Evolutionary conservation across 176 grass and related monocot genomes (phyloP), one percentile per base, ranked within the genome.

Genomic region (Zoysia japonica): DNA sequence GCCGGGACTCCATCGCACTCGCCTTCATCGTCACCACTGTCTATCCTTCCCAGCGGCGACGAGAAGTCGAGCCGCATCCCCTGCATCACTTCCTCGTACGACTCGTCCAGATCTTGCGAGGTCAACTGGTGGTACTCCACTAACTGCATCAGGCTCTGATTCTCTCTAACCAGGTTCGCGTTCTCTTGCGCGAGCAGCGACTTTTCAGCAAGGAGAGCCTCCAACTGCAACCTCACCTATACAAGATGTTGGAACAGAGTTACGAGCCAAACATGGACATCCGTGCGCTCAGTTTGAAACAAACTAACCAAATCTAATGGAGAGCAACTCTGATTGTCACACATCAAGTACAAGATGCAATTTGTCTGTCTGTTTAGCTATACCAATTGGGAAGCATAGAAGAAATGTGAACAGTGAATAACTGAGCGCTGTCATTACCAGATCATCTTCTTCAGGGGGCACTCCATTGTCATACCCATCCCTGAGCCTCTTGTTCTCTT

Each of bases 111-210:
- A 53, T 94, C 92, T 48, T 91, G 90, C 2, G 92, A 92, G 54
- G 96, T 93, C 51, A 98, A 80, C 71, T 98, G 92, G 80, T 98
- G 96, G 47, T 98, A 98, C 90, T 98, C 96, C 4, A 98, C 88
- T 14, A 98, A 86, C 67, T 98, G 92, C 38, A 90, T 87, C 70
- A 98, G 78, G 78, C 88, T 90, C 75, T 94, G 90, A 50, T 98
- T 98, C 77, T 98, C 96, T 47, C 96, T 73, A 1, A 80, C 80
- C 62, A 98, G 68, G 52, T 89, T 86, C 2, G 92, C 92, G 40
- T 98, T 98, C 16, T 98, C 96, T 68, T 91, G 92, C 5, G 92
- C 92, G 48, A 98, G 81, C 51, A 90, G 86, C 1, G 96, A 98
- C 70, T 98, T 98, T 41, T 98, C 96, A 15, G 90, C 86, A 8